phyloP scores from a whole-genome alignment of 1,139 yeast genomes.

The Casaregolazyma lundiana region DNA sequence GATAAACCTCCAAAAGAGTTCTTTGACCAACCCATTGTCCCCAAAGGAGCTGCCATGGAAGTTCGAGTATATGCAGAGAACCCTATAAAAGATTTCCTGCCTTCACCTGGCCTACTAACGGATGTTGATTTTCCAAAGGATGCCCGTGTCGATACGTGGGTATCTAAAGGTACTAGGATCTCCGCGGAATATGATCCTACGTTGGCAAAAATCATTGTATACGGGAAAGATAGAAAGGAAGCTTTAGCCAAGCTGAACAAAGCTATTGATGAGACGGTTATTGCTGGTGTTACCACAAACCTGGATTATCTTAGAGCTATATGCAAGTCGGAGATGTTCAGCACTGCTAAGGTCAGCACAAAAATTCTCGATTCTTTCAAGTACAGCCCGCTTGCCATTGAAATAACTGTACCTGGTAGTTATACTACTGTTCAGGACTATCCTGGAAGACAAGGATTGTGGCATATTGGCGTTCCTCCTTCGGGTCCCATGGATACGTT shows the following conservation, averaged over 20 bases:
- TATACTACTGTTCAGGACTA: slow-evolving; percentile 94
- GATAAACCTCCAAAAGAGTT: slow-evolving; percentile 66
- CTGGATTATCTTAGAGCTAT: slow-evolving; percentile 83
- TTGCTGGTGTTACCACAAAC: slow-evolving; percentile 85
- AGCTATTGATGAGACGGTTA: slow-evolving; percentile 81
- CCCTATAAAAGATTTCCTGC: slow-evolving; percentile 90
- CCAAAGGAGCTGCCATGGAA: slow-evolving; percentile 90
- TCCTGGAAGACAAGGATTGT: slow-evolving; percentile 86
- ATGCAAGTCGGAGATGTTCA: slow-evolving; percentile 80
- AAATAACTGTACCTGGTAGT: slow-evolving; percentile 82
- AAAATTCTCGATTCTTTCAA: slow-evolving; percentile 79
- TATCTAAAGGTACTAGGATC: slow-evolving; percentile 78
- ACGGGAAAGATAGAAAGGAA: slow-evolving; percentile 81
- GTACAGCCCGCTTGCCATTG: slow-evolving; percentile 79
- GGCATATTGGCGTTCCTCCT: slow-evolving; percentile 95
- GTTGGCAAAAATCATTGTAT: slow-evolving; percentile 90
- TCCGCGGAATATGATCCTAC: slow-evolving; percentile 97
- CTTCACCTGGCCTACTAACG: slow-evolving; percentile 91
- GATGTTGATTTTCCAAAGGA: slow-evolving; percentile 79
- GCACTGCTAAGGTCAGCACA: slow-evolving; percentile 76
- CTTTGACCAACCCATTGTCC: slow-evolving; percentile 47
- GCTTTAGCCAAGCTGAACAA: slow-evolving; percentile 70
- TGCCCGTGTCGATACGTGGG: slow-evolving; percentile 96
- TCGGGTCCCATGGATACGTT: slow-evolving; percentile 97
- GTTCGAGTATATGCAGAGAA: slow-evolving; percentile 95